These are phyloP conservation scores for Ceratobasidium sp. DNA, from an alignment of 1,284 basidiomycete species.

Conservation along the genomic window DNA sequence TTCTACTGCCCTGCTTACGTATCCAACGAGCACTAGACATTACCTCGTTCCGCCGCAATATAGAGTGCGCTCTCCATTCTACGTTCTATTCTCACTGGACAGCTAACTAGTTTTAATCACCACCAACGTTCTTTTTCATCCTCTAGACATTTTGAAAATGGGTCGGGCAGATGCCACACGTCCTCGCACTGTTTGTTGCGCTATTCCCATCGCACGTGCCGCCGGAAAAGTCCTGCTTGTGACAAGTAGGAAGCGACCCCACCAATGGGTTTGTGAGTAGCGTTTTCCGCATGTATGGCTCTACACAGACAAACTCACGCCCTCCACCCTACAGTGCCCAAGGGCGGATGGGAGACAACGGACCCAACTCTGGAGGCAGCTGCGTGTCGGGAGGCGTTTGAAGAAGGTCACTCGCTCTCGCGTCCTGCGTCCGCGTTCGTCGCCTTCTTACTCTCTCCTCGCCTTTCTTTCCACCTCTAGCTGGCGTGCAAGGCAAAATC, in stretches of 20 bases:
- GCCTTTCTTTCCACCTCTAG: slow-evolving; percentile 54
- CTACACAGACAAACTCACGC: not conserved
- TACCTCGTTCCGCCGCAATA: slow-evolving; percentile 15
- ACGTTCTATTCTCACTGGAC: not conserved
- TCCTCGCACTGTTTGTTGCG: slow-evolving; percentile 70
- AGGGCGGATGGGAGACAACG: slow-evolving; percentile 84
- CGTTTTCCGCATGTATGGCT: not conserved
- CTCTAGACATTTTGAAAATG: slow-evolving; percentile 27
- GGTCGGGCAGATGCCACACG: slow-evolving; percentile 39
- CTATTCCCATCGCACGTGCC: slow-evolving; percentile 77
- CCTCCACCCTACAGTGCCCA: slow-evolving; percentile 67
- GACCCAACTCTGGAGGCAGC: slow-evolving; percentile 82
- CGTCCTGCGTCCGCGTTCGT: slow-evolving; percentile 45
- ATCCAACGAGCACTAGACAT: slow-evolving; percentile 21
- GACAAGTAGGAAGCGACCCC: slow-evolving; percentile 80
- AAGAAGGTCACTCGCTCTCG: slow-evolving; percentile 75
- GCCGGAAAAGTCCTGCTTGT: slow-evolving; percentile 79
- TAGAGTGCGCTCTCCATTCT: slow-evolving; percentile 24
- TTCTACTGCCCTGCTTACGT: slow-evolving; percentile 14
- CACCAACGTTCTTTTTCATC: not conserved
- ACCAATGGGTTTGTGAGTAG: slow-evolving; percentile 85
- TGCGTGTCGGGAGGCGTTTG: slow-evolving; percentile 85
- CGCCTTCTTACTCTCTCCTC: slow-evolving; percentile 43
- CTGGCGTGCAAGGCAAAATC: slow-evolving; percentile 81
- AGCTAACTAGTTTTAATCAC: slow-evolving; percentile 27